Evolutionary conservation across 2,329 filamentous ascomycete genomes (phyloP).

Genomic region (Cercospora citrullina): DNA sequence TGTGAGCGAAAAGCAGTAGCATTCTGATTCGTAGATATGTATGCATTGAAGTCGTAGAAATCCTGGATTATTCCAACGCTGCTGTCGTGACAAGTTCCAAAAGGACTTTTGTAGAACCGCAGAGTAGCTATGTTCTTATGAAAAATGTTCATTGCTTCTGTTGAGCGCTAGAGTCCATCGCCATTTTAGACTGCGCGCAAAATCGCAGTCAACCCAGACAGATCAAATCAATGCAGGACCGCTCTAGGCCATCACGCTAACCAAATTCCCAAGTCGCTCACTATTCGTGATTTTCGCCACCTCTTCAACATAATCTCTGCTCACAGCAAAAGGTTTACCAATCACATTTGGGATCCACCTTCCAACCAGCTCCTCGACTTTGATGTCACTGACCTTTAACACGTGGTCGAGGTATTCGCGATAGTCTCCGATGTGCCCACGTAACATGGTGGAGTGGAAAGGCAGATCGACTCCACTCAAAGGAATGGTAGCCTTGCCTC

Average conservation of each 20-base stretch:
- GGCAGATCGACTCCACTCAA: not conserved
- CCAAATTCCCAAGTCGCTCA: not conserved
- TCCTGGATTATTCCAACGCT: not conserved
- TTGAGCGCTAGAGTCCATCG: too few species aligned
- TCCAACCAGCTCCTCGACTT: not conserved
- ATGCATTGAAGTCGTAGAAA: not conserved
- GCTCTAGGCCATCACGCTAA: not conserved
- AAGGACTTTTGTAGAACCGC: too few species aligned
- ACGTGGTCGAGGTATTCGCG: not conserved
- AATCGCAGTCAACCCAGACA: not conserved
- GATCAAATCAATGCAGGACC: not conserved
- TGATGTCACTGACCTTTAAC: not conserved
- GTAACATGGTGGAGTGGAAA: not conserved
- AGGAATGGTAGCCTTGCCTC: not conserved
- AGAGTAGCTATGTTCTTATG: not conserved
- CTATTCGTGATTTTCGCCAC: not conserved
- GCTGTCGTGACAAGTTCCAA: not conserved
- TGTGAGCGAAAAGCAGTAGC: not conserved
- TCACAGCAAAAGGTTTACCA: not conserved
- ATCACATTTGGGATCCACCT: not conserved
- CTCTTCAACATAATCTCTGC: not conserved
- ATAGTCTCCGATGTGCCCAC: not conserved
- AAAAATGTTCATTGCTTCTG: not conserved
- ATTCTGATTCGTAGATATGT: not conserved
- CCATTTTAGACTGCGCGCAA: too few species aligned